Conservation (phyloP, 257 asterid species). For the Fraxinus anomala region DNA sequence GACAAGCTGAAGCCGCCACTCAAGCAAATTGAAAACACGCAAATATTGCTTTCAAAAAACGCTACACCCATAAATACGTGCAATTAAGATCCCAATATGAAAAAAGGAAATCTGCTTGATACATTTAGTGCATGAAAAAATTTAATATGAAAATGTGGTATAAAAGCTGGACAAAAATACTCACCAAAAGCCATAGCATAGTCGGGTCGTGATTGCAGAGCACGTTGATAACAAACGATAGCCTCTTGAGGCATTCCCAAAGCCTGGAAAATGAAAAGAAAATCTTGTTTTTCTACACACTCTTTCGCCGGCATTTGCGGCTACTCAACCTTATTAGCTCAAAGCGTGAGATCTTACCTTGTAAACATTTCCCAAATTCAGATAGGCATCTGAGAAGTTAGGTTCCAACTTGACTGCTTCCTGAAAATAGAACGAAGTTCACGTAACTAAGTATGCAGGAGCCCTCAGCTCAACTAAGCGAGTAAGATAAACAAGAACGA, state of each 20-base stretch:
- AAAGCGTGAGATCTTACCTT: slow-evolving; percentile 67
- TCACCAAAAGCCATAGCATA: slow-evolving; percentile 91
- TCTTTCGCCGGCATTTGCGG: slow-evolving; percentile 46
- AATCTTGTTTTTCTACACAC: slow-evolving; percentile 51
- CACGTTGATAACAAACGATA: slow-evolving; percentile 82
- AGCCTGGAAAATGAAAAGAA: slow-evolving; percentile 81
- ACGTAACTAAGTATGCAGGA: slow-evolving; percentile 18
- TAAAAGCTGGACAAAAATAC: slow-evolving; percentile 28
- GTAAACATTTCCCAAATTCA: slow-evolving; percentile 95
- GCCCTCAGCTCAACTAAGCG: background rate
- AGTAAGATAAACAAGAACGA: slow-evolving; percentile 9
- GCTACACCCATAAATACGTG: background rate
- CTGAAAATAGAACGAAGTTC: slow-evolving; percentile 45
- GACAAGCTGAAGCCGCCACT: no score
- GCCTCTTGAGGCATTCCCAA: slow-evolving; percentile 96
- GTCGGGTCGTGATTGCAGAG: slow-evolving; percentile 91
- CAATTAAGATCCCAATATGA: background rate
- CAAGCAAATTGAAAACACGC: background rate
- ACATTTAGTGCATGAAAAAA: background rate
- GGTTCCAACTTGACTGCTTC: slow-evolving; percentile 99
- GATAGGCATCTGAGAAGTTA: slow-evolving; percentile 82
- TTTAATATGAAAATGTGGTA: background rate
- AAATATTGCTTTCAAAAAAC: background rate
- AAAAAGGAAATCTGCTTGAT: background rate
- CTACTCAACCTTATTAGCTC: slow-evolving; percentile 47